phyloP scores from a whole-genome alignment of 257 asterid genomes.

The Eucommia ulmoides region DNA sequence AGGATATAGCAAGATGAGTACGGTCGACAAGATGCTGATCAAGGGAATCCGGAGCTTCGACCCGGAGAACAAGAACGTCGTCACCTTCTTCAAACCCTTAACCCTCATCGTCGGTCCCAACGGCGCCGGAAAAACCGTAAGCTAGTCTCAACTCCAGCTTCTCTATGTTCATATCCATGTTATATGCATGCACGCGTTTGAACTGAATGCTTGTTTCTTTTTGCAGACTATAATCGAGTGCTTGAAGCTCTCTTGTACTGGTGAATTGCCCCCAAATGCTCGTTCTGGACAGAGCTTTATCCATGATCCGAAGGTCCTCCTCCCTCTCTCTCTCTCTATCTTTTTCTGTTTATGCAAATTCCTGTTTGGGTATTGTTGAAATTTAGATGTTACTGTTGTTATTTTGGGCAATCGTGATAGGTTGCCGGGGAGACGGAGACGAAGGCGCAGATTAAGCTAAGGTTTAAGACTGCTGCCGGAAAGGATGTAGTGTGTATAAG shows the following conservation, averaged over 20 bases:
- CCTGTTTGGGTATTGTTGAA: too few relatives aligned
- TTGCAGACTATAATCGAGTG: constrained; percentile 83
- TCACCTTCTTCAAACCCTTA: constrained; percentile 82
- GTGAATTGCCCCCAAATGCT: constrained; percentile 95
- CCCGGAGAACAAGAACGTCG: constrained; percentile 93
- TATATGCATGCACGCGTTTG: background rate
- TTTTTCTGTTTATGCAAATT: background rate
- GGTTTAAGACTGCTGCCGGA: constrained; percentile 94
- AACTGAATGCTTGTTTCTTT: background rate
- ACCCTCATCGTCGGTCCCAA: constrained; percentile 96
- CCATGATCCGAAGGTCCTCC: constrained; percentile 86
- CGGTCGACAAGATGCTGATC: constrained; percentile 92
- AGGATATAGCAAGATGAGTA: constrained; percentile 54
- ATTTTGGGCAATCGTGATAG: constrained; percentile 17
- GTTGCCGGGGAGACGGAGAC: constrained; percentile 99
- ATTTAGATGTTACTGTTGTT: background rate
- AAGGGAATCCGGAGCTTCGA: constrained; percentile 99
- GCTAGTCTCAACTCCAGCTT: background rate
- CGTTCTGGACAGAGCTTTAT: constrained; percentile 94
- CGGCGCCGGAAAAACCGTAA: constrained; percentile 97
- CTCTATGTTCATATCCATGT: background rate
- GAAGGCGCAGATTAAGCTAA: constrained; percentile 91
- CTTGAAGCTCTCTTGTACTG: constrained; percentile 95
- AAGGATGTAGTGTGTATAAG: constrained; percentile 98
- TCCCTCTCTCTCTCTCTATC: constrained; percentile 1